These are phyloP conservation scores for Curvularia hawaiiensis DNA, from an alignment of 2,329 filamentous ascomycete genomes.

Conservation along the genomic window DNA sequence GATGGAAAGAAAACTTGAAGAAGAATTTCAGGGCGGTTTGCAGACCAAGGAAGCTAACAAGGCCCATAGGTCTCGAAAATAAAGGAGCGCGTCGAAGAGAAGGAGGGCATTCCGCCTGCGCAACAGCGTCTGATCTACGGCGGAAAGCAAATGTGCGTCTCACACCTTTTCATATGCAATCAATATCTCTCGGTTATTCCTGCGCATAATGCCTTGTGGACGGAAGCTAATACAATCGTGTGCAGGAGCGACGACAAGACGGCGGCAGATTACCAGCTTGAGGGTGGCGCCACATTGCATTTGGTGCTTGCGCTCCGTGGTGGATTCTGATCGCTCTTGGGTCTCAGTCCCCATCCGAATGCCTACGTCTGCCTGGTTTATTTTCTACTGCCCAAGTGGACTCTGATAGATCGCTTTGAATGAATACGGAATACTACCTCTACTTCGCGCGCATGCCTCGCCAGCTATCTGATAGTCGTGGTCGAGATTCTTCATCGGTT, in stretches of 20 bases:
- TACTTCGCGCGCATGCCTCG: neutral
- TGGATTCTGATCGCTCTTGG: conserved; percentile 52
- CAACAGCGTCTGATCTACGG: conserved; percentile 96
- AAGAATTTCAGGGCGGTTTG: neutral
- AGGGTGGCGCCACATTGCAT: conserved; percentile 92
- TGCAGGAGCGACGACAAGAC: conserved; percentile 96
- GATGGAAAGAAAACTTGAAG: neutral
- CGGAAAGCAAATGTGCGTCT: conserved; percentile 89
- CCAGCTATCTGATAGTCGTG: neutral
- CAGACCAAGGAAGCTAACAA: conserved; percentile 15
- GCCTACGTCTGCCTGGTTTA: neutral
- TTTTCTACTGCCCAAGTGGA: neutral
- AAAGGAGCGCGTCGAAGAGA: conserved; percentile 99
- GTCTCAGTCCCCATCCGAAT: neutral
- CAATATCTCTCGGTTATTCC: neutral
- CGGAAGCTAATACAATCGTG: conserved; percentile 8
- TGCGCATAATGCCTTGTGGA: neutral
- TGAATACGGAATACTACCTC: neutral
- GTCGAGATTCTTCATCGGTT: neutral
- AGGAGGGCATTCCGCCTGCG: conserved; percentile 95
- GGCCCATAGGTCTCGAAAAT: conserved; percentile 79
- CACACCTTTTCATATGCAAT: neutral
- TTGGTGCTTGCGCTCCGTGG: conserved; percentile 93
- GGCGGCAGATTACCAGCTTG: conserved; percentile 85
- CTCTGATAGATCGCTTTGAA: neutral